Base-by-base conservation (phyloP, 1,139 yeast species). In the Arxiozyma slooffiae region DNA sequence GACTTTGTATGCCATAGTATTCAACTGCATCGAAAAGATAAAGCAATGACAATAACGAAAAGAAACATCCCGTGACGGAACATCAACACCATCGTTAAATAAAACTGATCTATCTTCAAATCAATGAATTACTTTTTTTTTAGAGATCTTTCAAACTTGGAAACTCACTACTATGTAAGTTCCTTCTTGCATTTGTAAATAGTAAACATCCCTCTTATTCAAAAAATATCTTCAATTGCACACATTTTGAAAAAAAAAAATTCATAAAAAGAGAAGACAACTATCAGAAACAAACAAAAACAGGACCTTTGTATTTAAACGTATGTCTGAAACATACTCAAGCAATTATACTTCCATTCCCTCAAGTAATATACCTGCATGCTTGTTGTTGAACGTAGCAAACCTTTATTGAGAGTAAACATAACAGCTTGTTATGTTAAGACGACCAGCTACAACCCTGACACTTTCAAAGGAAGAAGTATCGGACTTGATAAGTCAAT, bases 381-480 rank as follows among this genome's bases (percentile, higher is more conserved):
- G 7, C 9, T 4, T 7, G 30, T 14, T 3, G 3, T 11, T 11
- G 14, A 11, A 30, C n/a, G 14, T 30, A 30, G 6, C 4, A 14
- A 7, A 30, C n/a, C 20, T 3, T 23, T 16, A 14, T 16, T 23
- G 5, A 23, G 11, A 23, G 16, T 23, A 11, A 40, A 39, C 4
- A 39, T n/a, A 39, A n/a, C 1, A 40, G 6, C 26, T 7, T 6
- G n/a, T 16, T 11, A 41, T 41, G 44, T 41, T 41, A 41, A 41
- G 23, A 41, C 24, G 44, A 26, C 44, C 44, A 17, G 23, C 44
- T 3, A 41, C 44, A 14, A 17, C 44, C 3, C 23, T 41, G 14
- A 41, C 37, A 18, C 44, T 41, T 41, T 41, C 44, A 41, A 41
- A 41, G 23, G 44, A 41, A 17, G 44, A 41, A 41, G 44, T 41